These are phyloP conservation scores for Pseudocercospora eumusae DNA, from an alignment of 2,329 filamentous ascomycete species.

Conservation along the genomic window DNA sequence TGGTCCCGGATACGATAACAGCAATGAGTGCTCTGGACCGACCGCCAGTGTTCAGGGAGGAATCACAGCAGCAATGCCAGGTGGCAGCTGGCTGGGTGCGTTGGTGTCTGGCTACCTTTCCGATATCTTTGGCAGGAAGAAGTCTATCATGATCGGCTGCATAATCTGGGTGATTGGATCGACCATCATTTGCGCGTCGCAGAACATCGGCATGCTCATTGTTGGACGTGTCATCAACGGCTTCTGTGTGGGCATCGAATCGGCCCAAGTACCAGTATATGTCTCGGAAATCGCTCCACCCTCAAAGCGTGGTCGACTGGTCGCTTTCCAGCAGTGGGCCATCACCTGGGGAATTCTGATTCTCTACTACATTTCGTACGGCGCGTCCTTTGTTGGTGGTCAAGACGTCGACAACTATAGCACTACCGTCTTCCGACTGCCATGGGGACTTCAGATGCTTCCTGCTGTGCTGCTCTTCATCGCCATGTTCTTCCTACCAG, in stretches of 20 bases:
- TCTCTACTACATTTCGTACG: constrained; percentile 68
- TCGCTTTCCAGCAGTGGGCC: constrained; percentile 71
- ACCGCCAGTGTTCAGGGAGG: constrained; percentile 60
- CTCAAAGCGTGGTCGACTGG: constrained; percentile 61
- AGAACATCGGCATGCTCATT: constrained; percentile 69
- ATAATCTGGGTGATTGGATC: constrained; percentile 54
- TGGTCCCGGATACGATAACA: constrained; percentile 35
- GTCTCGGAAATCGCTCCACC: constrained; percentile 64
- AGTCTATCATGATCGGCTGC: constrained; percentile 55
- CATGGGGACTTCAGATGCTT: constrained; percentile 12
- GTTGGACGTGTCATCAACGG: constrained; percentile 69
- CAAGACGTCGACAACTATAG: constrained; percentile 23
- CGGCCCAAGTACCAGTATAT: constrained; percentile 65
- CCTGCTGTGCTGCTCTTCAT: constrained; percentile 42
- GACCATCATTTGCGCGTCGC: constrained; percentile 61
- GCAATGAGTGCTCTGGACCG: constrained; percentile 54
- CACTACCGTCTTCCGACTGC: constrained; percentile 35
- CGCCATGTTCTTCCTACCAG: constrained; percentile 46
- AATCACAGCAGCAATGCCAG: constrained; percentile 71
- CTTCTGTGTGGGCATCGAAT: constrained; percentile 70
- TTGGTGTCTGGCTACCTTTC: constrained; percentile 60
- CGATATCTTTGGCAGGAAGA: constrained; percentile 57
- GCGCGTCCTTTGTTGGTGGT: constrained; percentile 61
- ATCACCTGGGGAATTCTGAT: constrained; percentile 67
- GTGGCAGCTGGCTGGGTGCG: constrained; percentile 66